Percentiles rank a stretch among this genome's conserved stretches.
Conservation (phyloP, 352 stramenopile species). For the Albugo laibachii region DNA sequence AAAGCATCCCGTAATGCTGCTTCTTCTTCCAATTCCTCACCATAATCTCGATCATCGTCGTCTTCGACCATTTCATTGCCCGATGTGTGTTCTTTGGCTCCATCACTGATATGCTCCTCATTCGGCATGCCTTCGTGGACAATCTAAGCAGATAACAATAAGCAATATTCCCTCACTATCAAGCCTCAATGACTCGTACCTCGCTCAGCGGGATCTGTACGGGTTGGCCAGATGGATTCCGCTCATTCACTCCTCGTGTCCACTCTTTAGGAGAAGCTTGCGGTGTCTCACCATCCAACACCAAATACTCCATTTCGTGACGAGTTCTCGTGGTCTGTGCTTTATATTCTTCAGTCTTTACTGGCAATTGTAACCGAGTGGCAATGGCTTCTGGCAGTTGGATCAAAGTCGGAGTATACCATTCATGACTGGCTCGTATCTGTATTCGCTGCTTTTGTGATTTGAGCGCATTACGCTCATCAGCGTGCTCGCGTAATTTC, state of each 20-base stretch:
- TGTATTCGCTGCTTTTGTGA: conserved; percentile 41
- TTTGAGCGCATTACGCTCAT: conserved; percentile 40
- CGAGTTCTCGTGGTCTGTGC: conserved; percentile 43
- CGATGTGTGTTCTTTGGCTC: too few species aligned
- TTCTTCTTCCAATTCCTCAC: conserved; percentile 26
- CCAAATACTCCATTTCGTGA: conserved; percentile 65
- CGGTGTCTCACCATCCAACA: conserved; percentile 61
- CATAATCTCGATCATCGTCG: neutral
- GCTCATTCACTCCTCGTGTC: conserved; percentile 32
- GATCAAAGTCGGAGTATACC: conserved; percentile 37
- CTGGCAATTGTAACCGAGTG: conserved; percentile 9
- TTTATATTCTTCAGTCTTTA: conserved; percentile 37
- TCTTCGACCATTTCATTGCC: too few species aligned
- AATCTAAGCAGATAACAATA: too few species aligned
- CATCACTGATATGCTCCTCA: too few species aligned
- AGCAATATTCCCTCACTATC: too few species aligned
- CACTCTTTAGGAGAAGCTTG: conserved; percentile 62
- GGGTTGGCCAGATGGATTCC: conserved; percentile 20
- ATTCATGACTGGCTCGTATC: conserved; percentile 32
- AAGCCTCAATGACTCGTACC: too few species aligned
- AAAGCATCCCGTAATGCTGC: conserved; percentile 37
- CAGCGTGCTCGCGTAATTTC: conserved; percentile 67
- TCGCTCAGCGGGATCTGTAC: conserved; percentile 52
- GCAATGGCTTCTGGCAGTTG: conserved; percentile 35
- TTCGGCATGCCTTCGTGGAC: too few species aligned